Evolutionary conservation across 306 rosid species (phyloP), one percentile per base, ranked within the genome.

Genomic region (Lathyrus aphaca): DNA sequence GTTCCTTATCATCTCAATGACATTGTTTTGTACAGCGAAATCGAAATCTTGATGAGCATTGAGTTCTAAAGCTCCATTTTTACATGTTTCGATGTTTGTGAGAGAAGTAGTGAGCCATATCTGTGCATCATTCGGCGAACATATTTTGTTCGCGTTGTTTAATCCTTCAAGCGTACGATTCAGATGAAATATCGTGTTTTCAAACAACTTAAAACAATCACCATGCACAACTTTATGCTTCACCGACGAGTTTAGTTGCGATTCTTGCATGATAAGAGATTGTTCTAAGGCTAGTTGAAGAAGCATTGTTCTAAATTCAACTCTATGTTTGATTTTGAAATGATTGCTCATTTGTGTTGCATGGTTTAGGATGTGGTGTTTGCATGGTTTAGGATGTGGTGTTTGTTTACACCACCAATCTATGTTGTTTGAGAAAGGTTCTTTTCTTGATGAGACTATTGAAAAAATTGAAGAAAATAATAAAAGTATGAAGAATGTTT

Each of bases 71-170:
- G 89, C 82, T 3, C 98, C 91, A 0, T 56, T 62, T n/a, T 38
- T 69, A 39, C 98, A 93, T 0, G 88, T 86, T 13, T 79, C 74
- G 5, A 88, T 69, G 78, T 82, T 85, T 6, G 98, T 93, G 18
- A 88, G 91, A 37, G 97, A 85, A 2, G 98, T 66, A 68, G 96
- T 86, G 4, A 93, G 93, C 98, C 98, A 93, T 0, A 96, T 93
- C 17, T 93, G 98, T 5, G 89, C 89, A 48, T 93, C 98, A 32
- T 71, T 59, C 4, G 71, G 50, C 39, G 91, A 77, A 67, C 80
- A 81, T 21, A 30, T 44, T 0, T 2, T 43, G 1, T 44, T 43
- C 48, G 12, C 6, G 16, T 32, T 17, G 15, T 37, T 40, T 5
- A 87, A 45, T 14, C 96, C 85, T 16, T 66, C 57, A 0, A 82